Percentiles rank a stretch among this genome's conserved stretches.
Evolutionary conservation across 257 asterid species (phyloP).

Genomic region (Capsicum pubescens): DNA sequence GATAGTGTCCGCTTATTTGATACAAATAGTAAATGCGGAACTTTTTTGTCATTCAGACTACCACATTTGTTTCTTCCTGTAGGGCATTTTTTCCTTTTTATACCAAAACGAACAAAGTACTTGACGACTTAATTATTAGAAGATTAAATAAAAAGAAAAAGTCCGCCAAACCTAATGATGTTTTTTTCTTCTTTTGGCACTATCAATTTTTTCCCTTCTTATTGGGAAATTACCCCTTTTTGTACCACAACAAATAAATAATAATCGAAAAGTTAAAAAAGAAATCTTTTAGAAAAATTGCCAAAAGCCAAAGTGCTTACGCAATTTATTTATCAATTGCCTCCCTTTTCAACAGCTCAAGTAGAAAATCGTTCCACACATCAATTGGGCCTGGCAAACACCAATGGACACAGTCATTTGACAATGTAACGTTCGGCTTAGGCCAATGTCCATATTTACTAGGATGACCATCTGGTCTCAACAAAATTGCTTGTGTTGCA

Average conservation of each 20-base stretch:
- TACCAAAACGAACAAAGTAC: not conserved
- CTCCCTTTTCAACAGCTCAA: slow-evolving; percentile 53
- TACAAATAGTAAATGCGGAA: no score
- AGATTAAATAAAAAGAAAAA: not conserved
- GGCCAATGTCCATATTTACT: slow-evolving; percentile 68
- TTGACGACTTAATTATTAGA: not conserved
- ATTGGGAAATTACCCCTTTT: not conserved
- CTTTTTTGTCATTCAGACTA: no score
- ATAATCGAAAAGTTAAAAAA: not conserved
- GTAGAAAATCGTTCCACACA: slow-evolving; percentile 57
- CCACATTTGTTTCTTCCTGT: not conserved
- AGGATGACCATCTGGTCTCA: slow-evolving; percentile 44
- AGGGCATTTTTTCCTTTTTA: not conserved
- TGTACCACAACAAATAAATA: not conserved
- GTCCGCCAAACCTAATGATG: no score
- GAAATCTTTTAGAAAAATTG: not conserved
- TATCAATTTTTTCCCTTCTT: not conserved
- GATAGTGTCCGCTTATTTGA: no score
- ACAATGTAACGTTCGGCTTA: slow-evolving; percentile 38
- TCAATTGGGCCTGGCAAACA: slow-evolving; percentile 48
- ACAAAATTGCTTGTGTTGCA: slow-evolving; percentile 54
- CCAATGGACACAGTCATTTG: slow-evolving; percentile 64
- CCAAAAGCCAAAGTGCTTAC: not conserved
- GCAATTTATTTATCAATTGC: not conserved
- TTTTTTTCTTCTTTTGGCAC: not conserved